Base-by-base conservation (phyloP, 345 rosid genomes). In the Pistacia vera region DNA sequence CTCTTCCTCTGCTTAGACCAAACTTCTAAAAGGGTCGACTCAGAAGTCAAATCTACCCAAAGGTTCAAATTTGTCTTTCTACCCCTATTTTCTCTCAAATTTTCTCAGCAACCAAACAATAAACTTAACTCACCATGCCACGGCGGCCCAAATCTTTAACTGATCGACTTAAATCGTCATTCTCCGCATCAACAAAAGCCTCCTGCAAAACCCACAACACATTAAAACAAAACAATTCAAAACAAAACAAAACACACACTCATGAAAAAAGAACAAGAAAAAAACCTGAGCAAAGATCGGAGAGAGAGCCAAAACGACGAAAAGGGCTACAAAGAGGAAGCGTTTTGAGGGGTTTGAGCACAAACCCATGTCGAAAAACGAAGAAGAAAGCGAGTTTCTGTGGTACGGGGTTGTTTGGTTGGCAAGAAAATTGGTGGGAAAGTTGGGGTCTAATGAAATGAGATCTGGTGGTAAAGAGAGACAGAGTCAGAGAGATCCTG, bases 61-160 rank as follows among this genome's bases (percentile, higher is more conserved):
- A 54, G 18, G 20, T 14, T 12, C n/a, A 16, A 16, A 12, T 33
- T 17, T 71, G 63, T 10, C 35, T 17, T 35, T 36, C 9, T 3
- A 4, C 8, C 16, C 20, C 30, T 35, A n/a, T 2, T 30, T 30
- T 25, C 49, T 20, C 61, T 14, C 5, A 61, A 28, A 3, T 25
- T 59, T 51, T 52, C 20, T 68, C 57, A 48, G 51, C 46, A 52
- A 51, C 33, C 12, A n/a, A 57, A 12, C 2, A 13, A 38, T 36
- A 33, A 54, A 33, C n/a, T 5, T 12, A 52, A 74, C 84, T 78
- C 71, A 93, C 99, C 92, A 92, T 88, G 79, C 97, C 94, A 57
- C 97, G 97, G 74, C 99, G 99, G 69, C 99, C 98, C 10, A 97
- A 91, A 85, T 89, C 92, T 76, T 82, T 86, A 65, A 65, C 79